A percentile compares a stretch with the other conserved stretches of the same genome.
Conservation (phyloP, 1,139 yeast species). For the Geotrichum phurueaensis region DNA sequence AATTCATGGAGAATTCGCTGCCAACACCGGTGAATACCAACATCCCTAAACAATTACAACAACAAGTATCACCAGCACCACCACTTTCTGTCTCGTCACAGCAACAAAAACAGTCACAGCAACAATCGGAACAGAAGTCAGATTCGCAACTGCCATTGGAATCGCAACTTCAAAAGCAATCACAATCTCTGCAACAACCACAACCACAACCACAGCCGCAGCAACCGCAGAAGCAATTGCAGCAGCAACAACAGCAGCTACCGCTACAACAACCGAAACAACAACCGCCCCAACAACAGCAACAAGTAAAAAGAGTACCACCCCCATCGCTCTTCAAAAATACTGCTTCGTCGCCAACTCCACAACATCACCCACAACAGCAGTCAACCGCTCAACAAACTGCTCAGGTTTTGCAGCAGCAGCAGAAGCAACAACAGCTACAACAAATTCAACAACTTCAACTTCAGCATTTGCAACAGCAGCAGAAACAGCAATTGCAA, state of each 20-base stretch:
- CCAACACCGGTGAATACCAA: slow-evolving; percentile 19
- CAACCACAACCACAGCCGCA: slow-evolving; percentile 14
- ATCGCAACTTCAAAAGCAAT: neutral
- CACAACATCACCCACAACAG: neutral
- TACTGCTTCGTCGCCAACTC: neutral
- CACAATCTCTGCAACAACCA: neutral
- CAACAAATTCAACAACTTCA: neutral
- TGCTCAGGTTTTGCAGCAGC: neutral
- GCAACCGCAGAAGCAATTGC: slow-evolving; percentile 15
- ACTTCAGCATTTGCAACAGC: slow-evolving; percentile 2
- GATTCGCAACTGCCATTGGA: slow-evolving; percentile 8
- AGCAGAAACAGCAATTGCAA: neutral
- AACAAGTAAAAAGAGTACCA: slow-evolving; percentile 13
- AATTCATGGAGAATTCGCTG: slow-evolving; percentile 31
- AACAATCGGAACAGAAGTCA: slow-evolving; percentile 16
- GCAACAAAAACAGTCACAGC: neutral
- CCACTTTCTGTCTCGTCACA: neutral
- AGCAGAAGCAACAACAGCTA: neutral
- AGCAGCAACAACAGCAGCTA: neutral
- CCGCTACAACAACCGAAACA: slow-evolving; percentile 19
- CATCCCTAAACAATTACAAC: slow-evolving; percentile 15
- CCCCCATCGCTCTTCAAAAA: neutral
- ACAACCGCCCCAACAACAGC: slow-evolving; percentile 2
- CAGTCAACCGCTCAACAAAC: neutral
- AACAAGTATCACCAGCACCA: slow-evolving; percentile 5